Evolutionary conservation across 768 basidiomycete genomes (phyloP).

Genomic region (Russula griseocarnosa): DNA sequence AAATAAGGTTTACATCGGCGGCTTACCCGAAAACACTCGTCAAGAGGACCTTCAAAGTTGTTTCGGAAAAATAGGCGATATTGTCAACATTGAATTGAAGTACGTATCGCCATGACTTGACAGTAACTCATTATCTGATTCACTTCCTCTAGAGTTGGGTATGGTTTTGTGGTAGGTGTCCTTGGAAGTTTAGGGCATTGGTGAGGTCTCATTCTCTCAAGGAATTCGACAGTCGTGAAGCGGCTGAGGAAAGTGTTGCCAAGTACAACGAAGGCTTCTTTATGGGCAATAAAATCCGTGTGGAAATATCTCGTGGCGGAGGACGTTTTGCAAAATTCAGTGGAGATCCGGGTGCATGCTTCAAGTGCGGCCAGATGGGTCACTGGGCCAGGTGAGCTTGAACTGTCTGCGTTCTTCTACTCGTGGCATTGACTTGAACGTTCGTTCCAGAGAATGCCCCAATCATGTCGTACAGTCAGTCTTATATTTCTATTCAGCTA

Average conservation of each 20-base stretch:
- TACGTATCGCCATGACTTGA: constrained; percentile 37
- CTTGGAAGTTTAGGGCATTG: not conserved
- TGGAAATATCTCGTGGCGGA: constrained; percentile 81
- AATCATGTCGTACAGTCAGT: constrained; percentile 52
- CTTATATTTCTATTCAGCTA: not conserved
- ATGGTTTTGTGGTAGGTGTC: constrained; percentile 85
- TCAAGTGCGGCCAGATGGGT: constrained; percentile 79
- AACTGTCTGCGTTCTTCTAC: constrained; percentile 5
- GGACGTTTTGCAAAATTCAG: constrained; percentile 73
- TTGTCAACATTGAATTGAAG: constrained; percentile 79
- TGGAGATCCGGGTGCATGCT: constrained; percentile 87
- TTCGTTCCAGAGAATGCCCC: constrained; percentile 61
- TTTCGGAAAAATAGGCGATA: constrained; percentile 79
- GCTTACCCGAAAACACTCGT: constrained; percentile 81
- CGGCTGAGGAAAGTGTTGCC: constrained; percentile 81
- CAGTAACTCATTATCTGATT: constrained; percentile 17
- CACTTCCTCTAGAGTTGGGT: constrained; percentile 58
- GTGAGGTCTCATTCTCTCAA: constrained; percentile 32
- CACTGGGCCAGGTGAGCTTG: constrained; percentile 80
- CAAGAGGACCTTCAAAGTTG: constrained; percentile 82
- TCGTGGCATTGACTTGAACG: constrained; percentile 14
- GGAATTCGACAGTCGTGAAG: constrained; percentile 80
- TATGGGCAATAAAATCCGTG: constrained; percentile 90
- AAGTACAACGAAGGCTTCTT: constrained; percentile 88
- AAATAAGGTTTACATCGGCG: constrained; percentile 91